These are phyloP conservation scores for Fusarium sp. DNA, from an alignment of 2,329 filamentous ascomycete genomes.

Conservation along the genomic window DNA sequence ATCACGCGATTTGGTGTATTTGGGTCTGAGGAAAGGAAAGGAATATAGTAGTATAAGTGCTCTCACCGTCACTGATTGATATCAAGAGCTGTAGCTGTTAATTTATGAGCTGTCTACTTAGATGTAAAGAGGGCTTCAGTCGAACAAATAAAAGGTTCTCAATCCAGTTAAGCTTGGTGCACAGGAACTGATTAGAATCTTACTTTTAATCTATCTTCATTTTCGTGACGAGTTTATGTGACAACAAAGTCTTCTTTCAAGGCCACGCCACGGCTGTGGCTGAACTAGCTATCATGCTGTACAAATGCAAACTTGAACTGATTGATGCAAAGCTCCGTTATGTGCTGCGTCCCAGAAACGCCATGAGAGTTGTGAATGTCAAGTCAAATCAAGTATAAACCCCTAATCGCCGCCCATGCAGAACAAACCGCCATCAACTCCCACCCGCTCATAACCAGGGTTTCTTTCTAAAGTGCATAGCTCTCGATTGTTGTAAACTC, in stretches of 20 bases:
- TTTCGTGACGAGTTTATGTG: slow-evolving; percentile 27
- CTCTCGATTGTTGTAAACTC: slow-evolving; percentile 24
- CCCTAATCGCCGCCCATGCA: slow-evolving; percentile 37
- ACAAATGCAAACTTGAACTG: slow-evolving; percentile 11
- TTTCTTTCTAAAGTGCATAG: slow-evolving; percentile 17
- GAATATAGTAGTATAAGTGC: background rate
- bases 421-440: slow-evolving; percentile 38
- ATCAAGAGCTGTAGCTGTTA: slow-evolving; percentile 24
- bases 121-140: slow-evolving; percentile 11
- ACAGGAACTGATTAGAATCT: slow-evolving; percentile 1
- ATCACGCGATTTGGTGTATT: slow-evolving; percentile 26
- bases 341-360: slow-evolving; percentile 24
- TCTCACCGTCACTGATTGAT: slow-evolving; percentile 18
- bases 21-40: slow-evolving; percentile 26
- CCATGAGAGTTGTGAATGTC: slow-evolving; percentile 17
- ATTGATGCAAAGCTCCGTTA: slow-evolving; percentile 26
- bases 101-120: slow-evolving; percentile 10
- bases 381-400: slow-evolving; percentile 25
- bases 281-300: slow-evolving; percentile 13
- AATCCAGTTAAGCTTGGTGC: slow-evolving; percentile 14
- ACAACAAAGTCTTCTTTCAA: slow-evolving; percentile 1
- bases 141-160: slow-evolving; percentile 11
- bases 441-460: slow-evolving; percentile 21
- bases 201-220: slow-evolving; percentile 15
- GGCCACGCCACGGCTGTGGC: background rate